Base-by-base conservation (phyloP, 441 rosid species). In the Gossypium trilobum region DNA sequence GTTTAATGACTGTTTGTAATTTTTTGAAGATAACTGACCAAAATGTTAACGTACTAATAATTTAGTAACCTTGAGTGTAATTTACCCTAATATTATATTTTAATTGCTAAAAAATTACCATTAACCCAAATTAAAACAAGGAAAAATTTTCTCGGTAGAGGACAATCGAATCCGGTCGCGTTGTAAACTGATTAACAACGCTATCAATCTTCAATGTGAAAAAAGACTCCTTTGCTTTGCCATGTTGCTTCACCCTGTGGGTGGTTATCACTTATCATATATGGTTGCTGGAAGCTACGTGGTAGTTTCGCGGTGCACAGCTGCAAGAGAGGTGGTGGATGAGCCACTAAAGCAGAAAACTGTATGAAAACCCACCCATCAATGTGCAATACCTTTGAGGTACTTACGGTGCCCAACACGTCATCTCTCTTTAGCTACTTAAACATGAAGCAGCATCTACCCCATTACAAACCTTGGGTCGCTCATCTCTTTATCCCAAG, bases 281-380 rank as follows among this genome's bases (percentile, higher is more conserved):
- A 36, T 5, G 8, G n/a, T n/a, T 29, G 10, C 14, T 46, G 74
- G 85, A 82, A 82, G 73, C 74, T 79, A 54, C 81, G 31, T 16
- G 73, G 83, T 66, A 77, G 71, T 62, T 82, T 82, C 85, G 17
- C 52, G 39, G 42, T 8, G 57, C 25, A 13, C 25, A 44, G 22
- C 9, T 36, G 44, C 44, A 9, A 4, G 50, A 51, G n/a, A 72
- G 16, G 42, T 25, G 29, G 56, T 72, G 55, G 16, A 7, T 14
- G 44, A 60, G 64, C 42, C 4, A 27, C 20, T 59, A 58, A 13
- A 23, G 36, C 7, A 23, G 62, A 23, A 59, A 60, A 59, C 33
- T 65, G 36, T 55, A 23, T 63, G 68, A 10, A 59, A 60, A 16
- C 20, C 4, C 62, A 61, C 17, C 66, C 66, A 61, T 61, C 66